phyloP scores from a whole-genome alignment of 495 filamentous ascomycete species.

The Pseudoneurospora amorphoporcata region DNA sequence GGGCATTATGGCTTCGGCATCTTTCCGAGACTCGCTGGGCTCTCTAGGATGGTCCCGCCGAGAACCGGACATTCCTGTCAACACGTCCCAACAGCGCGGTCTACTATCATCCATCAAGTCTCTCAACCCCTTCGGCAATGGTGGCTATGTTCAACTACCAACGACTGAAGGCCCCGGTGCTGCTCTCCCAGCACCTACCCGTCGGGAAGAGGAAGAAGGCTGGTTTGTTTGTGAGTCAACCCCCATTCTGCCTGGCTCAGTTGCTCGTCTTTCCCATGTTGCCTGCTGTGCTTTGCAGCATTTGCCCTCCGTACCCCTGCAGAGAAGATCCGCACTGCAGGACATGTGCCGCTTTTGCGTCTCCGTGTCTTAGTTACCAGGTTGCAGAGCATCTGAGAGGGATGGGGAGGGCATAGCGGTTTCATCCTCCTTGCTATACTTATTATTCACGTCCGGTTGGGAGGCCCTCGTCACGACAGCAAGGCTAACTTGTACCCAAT shows the following conservation, averaged over 20 bases:
- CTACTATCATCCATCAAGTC: slow-evolving; percentile 74
- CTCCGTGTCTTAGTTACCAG: slow-evolving; percentile 25
- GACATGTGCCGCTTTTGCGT: slow-evolving; percentile 30
- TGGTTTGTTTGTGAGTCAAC: slow-evolving; percentile 89
- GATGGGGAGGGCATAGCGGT: slow-evolving; percentile 6
- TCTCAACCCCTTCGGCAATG: slow-evolving; percentile 78
- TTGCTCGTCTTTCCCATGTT: slow-evolving; percentile 9
- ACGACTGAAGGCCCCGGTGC: slow-evolving; percentile 76
- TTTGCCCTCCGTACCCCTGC: slow-evolving; percentile 19
- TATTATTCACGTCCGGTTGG: background rate
- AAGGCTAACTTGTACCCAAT: slow-evolving; percentile 25
- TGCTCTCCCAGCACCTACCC: slow-evolving; percentile 71
- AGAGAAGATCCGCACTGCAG: slow-evolving; percentile 11
- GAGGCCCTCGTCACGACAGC: slow-evolving; percentile 5
- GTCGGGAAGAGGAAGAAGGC: slow-evolving; percentile 88
- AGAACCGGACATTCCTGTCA: slow-evolving; percentile 67
- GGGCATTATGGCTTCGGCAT: slow-evolving; percentile 71
- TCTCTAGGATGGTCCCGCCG: slow-evolving; percentile 90
- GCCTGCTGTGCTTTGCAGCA: slow-evolving; percentile 18
- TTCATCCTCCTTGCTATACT: background rate
- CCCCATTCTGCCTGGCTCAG: slow-evolving; percentile 1
- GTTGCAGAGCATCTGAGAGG: background rate
- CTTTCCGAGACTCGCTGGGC: slow-evolving; percentile 90
- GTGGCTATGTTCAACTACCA: slow-evolving; percentile 86
- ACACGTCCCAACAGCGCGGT: slow-evolving; percentile 60